Evolutionary conservation across 2,329 filamentous ascomycete species (phyloP).

Genomic region (Sporothrix protearum): DNA sequence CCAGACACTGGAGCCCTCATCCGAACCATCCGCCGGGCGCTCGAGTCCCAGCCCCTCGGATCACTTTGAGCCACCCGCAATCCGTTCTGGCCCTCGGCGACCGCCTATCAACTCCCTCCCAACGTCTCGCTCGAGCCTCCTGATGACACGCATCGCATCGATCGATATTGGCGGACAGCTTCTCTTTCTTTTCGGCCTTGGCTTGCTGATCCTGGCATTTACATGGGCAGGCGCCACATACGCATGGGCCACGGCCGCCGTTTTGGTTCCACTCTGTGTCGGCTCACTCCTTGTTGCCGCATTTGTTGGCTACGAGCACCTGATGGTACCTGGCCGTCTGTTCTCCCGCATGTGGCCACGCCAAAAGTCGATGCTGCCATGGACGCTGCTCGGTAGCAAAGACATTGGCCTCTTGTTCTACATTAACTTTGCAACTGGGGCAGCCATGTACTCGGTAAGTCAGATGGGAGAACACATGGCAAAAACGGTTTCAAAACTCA

Average conservation of each 20-base stretch:
- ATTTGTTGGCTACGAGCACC: constrained; percentile 52
- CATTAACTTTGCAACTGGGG: constrained; percentile 58
- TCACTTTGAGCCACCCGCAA: not conserved
- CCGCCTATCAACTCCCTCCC: not conserved
- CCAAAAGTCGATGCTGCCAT: constrained; percentile 59
- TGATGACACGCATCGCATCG: constrained; percentile 48
- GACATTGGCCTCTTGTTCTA: constrained; percentile 61
- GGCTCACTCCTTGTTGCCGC: constrained; percentile 41
- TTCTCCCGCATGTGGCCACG: constrained; percentile 49
- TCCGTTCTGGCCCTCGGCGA: not conserved
- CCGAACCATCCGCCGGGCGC: not conserved
- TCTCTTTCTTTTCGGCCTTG: constrained; percentile 54
- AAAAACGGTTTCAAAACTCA: constrained; percentile 39
- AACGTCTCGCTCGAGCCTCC: constrained; percentile 19
- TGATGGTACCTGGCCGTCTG: constrained; percentile 48
- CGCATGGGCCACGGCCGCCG: constrained; percentile 47
- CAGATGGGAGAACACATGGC: not conserved
- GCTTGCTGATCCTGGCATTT: constrained; percentile 52
- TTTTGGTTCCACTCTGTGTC: constrained; percentile 48
- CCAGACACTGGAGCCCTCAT: constrained; percentile 31
- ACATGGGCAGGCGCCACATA: constrained; percentile 56
- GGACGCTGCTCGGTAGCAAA: constrained; percentile 52
- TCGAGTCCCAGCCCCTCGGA: not conserved
- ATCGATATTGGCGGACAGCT: constrained; percentile 55
- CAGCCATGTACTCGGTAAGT: constrained; percentile 48